phyloP scores from a whole-genome alignment of 1,139 yeast species.

The Debaryomyces singareniensis region DNA sequence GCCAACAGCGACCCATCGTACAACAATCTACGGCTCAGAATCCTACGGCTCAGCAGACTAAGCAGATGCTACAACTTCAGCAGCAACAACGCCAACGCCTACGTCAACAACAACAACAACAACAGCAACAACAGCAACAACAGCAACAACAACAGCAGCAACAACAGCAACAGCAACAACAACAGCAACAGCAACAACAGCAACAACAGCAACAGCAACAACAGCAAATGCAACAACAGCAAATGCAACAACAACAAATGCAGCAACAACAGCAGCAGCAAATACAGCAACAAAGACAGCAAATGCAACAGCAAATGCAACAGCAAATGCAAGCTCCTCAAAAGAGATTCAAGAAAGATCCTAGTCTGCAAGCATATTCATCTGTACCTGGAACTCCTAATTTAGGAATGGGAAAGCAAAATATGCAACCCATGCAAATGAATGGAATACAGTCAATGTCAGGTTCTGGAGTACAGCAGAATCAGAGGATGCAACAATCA shows the following conservation, averaged over 20 bases:
- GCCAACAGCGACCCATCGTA: conserved; percentile 9
- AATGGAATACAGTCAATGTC: conserved; percentile 5
- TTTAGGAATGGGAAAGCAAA: conserved; percentile 2
- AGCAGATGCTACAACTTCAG: not conserved
- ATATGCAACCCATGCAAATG: conserved; percentile 2
- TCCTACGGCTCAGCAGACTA: too few relatives aligned
- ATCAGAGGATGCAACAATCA: conserved; percentile 9
- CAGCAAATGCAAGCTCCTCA: conserved; percentile 4
- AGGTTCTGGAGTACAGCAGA: conserved; percentile 8
- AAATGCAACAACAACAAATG: conserved; percentile 4
- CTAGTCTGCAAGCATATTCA: not conserved
- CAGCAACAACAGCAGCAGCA: conserved; percentile 6
- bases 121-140: conserved; percentile 7
- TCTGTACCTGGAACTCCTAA: not conserved
- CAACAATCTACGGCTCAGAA: too few relatives aligned
- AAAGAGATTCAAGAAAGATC: too few relatives aligned
- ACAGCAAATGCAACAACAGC: conserved; percentile 5
- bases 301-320: conserved; percentile 6
- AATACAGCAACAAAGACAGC: conserved; percentile 4
- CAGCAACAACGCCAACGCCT: conserved; percentile 17
- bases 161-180: conserved; percentile 2
- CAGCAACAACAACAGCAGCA: conserved; percentile 5
- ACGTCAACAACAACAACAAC: conserved; percentile 19
- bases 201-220: conserved; percentile 4
- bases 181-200: conserved; percentile 1